Base-by-base conservation (phyloP, 2,329 filamentous ascomycete genomes). In the Chaetomium sp. region DNA sequence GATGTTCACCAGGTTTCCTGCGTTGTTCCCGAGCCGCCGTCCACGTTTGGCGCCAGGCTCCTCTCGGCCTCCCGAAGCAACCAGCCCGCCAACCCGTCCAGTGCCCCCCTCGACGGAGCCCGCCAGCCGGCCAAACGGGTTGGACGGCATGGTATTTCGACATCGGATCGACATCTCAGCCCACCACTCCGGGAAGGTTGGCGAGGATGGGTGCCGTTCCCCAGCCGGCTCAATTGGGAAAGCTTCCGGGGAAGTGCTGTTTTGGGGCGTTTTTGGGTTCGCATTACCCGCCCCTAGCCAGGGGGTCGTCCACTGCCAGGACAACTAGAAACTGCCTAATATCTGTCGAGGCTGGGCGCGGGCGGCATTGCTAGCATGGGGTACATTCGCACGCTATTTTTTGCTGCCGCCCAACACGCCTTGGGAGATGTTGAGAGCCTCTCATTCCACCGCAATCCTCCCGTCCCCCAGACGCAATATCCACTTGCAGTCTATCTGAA, bases 401-500 rank as follows among this genome's bases (percentile, higher is more conserved):
- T 41, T 53, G 46, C 52, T 55, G 58, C 52, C 51, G 52, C 54
- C 54, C 55, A 59, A 58, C 56, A 32, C 19, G 19, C 19, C 19
- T 27, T 27, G 19, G 19, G 19, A 27, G 19, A 27, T 27, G 19
- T 27, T 27, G 19, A 27, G 19, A 27, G 19, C 19, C 19, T 27
- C 19, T 27, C 19, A 27, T 27, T 27, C 19, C 19, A 27, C 19
- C 19, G 19, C 19, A 58, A 56, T 41, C 37, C 53, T 51, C 51
- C 54, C 46, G 43, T 27, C 55, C 41, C 49, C 56, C 42, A 6
- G 49, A 43, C 53, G 57, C 58, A 68, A 66, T 67, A 58, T 67
- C 59, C 27, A 48, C 19, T 34, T 19, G 34, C 55, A 61, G 59
- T 66, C 48, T 66, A 64, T 64, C 55, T 63, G 61, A 65, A 61